Base-by-base conservation (phyloP, 1,284 basidiomycete species). In the Rhodotorula sp. region DNA sequence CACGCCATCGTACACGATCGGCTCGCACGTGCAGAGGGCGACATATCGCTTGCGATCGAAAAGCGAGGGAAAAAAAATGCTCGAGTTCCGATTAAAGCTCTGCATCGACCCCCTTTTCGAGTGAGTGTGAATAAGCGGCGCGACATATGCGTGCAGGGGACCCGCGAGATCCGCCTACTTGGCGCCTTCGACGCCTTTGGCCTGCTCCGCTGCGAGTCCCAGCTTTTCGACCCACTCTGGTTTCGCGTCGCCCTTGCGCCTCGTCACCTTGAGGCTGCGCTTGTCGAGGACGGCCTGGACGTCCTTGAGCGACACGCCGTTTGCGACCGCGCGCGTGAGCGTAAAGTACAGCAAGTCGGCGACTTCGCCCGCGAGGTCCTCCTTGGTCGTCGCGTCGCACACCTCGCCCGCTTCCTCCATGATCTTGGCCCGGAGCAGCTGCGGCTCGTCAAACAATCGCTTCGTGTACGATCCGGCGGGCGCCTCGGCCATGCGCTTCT, bases 371-470 rank as follows among this genome's bases (percentile, higher is more conserved):
- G 93, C 91, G n/a, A 98, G 85, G 59, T 95, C 90, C 64, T 93
- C 89, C 79, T 87, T 86, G 7, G 87, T 87, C 77, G 88, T 84
- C 21, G 97, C 97, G 38, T 86, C 85, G 79, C 94, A 95, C 19
- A 99, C 86, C 81, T 99, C 97, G 78, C 95, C 92, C 0, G 97
- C 97, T 81, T 99, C 97, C 81, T 99, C 97, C 87, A 92, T 93
- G 72, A 99, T 93, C 84, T 99, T 99, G 64, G 94, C 89, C 64
- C 86, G 86, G 58, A 99, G 85, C 28, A 99, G 85, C 61, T 86
- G 86, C 16, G 89, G 83, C 78, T 98, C 93, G 68, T 86, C 85
- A 81, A 99, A 98, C 34, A 99, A 83, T 59, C 93, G 85, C 66
- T 87, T 88, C 19, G 97, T 99, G 83, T 99, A 99, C 14, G 91